Evolutionary conservation across 2,329 filamentous ascomycete species (phyloP), one percentile per base, ranked within the genome.

Genomic region (Rutstroemia sp.): DNA sequence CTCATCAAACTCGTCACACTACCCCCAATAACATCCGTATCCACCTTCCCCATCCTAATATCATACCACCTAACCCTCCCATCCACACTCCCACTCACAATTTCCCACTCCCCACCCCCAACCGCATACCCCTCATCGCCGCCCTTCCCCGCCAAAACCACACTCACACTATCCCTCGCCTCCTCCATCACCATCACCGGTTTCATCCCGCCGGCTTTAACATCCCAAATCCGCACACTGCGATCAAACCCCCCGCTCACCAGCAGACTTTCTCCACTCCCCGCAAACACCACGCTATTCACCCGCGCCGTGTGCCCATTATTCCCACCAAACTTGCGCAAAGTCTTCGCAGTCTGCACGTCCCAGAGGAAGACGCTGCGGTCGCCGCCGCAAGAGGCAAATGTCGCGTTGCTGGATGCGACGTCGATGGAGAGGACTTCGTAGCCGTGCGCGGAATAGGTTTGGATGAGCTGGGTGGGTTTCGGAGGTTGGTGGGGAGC

Each of bases 361-460:
- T 99, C 94, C 94, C 94, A 97, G 5, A 96, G 78, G 69, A 96
- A 96, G 0, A 96, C 90, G 59, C 82, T 79, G 64, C 92, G 88
- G 74, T 99, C 94, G 58, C 94, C 94, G 63, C 94, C 94, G 1
- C 83, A 82, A n/a, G 86, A 92, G 9, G 85, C 86, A 71, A 99
- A 96, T 45, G 83, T 83, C 62, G 89, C 81, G 72, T 99, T 99
- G 73, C 90, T 86, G 23, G 75, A 68, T 17, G 82, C 75, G 50
- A 96, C 87, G 52, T 81, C 78, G 40, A 99, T 78, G 63, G 89
- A 88, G 58, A 96, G 84, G 7, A 99, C 87, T 64, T 92, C 88
- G 75, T 99, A 96, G 63, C 90, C 92, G 73, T 99, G 94, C 2
- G 88, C 89, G 38, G 84, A 76, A 74, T 96, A 99, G 38, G 84